Evolutionary conservation across 2,329 filamentous ascomycete genomes (phyloP), one percentile per base, ranked within the genome.

Genomic region (Tolypocladium paradoxum): DNA sequence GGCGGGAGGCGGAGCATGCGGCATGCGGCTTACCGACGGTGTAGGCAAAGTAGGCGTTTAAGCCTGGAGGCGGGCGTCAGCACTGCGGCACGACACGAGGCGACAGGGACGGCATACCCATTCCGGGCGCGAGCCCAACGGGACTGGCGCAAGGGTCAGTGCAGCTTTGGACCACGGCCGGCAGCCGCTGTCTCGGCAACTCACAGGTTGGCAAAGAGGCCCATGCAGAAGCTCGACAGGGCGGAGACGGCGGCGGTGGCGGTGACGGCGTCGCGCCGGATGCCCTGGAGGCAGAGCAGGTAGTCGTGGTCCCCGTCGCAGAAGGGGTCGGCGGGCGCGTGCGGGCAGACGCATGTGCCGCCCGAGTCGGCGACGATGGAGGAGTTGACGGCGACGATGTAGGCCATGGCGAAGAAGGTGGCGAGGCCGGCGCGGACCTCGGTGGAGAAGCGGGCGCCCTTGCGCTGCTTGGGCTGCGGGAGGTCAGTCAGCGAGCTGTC

Each of bases 41-140:
- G 65, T 87, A 95, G 29, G 89, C 80, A 64, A 95, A 95, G 68
- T 95, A 95, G 20, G 89, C 89, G 64, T 95, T 95, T 53, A 95
- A 69, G 29, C 90, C 66, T 68, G 9, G 11, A 46, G 11, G 22
- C 29, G 45, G 48, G 34, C 18, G 52, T 59, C 51, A 60, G 53
- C 31, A 45, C 12, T n/a, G 7, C 27, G n/a, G 7, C 16, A 9
- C 27, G 18, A 24, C 11, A 22, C 34, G 18, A 34, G 35, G 35
- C 34, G 35, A 6, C 7, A 33, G 5, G 33, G 36, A 36, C 18
- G 48, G 53, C 65, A 54, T 62, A 67, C 66, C 72, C 72, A 74
- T 74, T 58, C 72, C 72, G 49, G 72, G 72, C 49, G 71, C 70
- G 27, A 72, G 62, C 50, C 66, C 69, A 48, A 69, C 63, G 20